These are phyloP conservation scores for Nemania sp. DNA, from an alignment of 2,329 filamentous ascomycete species.

Conservation along the genomic window DNA sequence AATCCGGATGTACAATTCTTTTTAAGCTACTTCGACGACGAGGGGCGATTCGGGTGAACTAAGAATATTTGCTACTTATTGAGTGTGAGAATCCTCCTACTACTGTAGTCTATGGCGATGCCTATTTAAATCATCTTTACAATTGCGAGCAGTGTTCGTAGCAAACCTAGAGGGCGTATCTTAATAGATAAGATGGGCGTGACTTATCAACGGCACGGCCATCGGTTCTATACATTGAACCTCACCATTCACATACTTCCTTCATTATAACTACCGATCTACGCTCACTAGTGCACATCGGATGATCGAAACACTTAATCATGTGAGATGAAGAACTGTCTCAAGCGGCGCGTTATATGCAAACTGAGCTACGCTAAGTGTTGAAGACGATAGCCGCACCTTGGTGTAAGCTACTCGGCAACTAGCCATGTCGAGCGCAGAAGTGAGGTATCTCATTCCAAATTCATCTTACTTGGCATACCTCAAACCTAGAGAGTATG, in stretches of 20 bases:
- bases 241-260: background rate
- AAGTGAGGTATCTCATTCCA: constrained; percentile 3
- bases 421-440: background rate
- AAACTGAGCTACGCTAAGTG: background rate
- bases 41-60: too few relatives aligned
- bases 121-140: too few relatives aligned
- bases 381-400: background rate
- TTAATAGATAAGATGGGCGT: too few relatives aligned
- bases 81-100: too few relatives aligned
- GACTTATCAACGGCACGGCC: too few relatives aligned
- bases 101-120: too few relatives aligned
- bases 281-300: background rate
- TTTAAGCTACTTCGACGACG: too few relatives aligned
- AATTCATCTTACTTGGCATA: constrained; percentile 9
- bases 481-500: constrained; percentile 23
- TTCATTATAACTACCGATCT: background rate
- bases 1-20: too few relatives aligned
- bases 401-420: background rate
- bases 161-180: too few relatives aligned
- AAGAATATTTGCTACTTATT: too few relatives aligned
- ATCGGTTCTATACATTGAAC: background rate
- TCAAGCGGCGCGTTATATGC: background rate
- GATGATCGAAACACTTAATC: background rate
- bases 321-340: background rate
- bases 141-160: too few relatives aligned